Base-by-base conservation (phyloP, 306 rosid species). In the Prunus dulcis region DNA sequence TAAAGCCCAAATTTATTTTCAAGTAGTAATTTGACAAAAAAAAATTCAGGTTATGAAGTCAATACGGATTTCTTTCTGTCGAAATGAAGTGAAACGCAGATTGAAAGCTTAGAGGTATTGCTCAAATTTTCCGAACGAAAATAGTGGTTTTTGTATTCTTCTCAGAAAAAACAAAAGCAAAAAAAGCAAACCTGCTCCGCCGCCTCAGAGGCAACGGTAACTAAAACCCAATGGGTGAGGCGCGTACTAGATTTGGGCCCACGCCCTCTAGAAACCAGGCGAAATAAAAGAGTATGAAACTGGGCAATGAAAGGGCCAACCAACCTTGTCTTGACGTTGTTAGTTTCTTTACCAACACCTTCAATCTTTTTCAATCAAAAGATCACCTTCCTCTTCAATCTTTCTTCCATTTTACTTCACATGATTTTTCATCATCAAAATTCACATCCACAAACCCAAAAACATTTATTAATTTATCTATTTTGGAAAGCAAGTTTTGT, bases 291-390 rank as follows among this genome's bases (percentile, higher is more conserved):
- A 18, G 32, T 8, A 3, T 5, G 25, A 49, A 51, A 12, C 18
- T 25, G 69, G 30, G 47, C 64, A n/a, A 12, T 30, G 5, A 64
- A 64, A 38, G 13, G 45, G 55, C 73, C 67, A 82, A 72, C 88
- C 57, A 67, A 64, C 75, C 38, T 9, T 85, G 87, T 81, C 87
- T 56, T 85, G 20, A 52, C 76, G 77, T 76, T 73, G 52, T 47
- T 83, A 70, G 85, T 34, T 34, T 85, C 73, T 52, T 61, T 63
- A 12, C 20, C 3, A 30, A 10, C 30, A 46, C 30, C n/a, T 34
- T 9, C 53, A 7, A 23, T 62, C 46, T 25, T 18, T 62, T 17
- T 18, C 5, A 11, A 10, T 62, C 12, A 14, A 28, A 62, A 13
- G 13, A 5, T 19, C 19, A 9, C 25, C 46, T 43, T 23, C 25